A percentile compares a stretch with the other conserved stretches of the same genome.
Evolutionary conservation across 2,329 filamentous ascomycete species (phyloP).

Genomic region (Cladosporium sp.): DNA sequence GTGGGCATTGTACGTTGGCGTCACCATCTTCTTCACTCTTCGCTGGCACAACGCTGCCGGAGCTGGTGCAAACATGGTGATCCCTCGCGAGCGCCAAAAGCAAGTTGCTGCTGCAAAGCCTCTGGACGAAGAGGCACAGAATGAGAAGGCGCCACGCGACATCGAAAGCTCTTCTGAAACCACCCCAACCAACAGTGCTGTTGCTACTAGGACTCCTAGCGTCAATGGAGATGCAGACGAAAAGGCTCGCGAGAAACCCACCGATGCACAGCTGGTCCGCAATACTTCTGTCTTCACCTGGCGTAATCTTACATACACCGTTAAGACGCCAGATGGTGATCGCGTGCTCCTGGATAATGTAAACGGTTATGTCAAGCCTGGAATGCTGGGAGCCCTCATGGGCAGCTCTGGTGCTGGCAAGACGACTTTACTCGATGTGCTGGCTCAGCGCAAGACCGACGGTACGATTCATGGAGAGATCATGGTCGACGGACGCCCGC

Average conservation of each 20-base stretch:
- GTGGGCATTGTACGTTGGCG: slow-evolving; percentile 54
- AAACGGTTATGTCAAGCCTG: slow-evolving; percentile 70
- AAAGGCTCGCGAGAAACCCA: background rate
- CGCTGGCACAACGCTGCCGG: slow-evolving; percentile 48
- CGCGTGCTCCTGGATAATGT: slow-evolving; percentile 54
- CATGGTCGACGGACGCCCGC: slow-evolving; percentile 39
- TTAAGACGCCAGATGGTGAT: slow-evolving; percentile 46
- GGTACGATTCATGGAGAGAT: slow-evolving; percentile 43
- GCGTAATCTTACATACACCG: slow-evolving; percentile 77
- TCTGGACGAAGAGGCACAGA: slow-evolving; percentile 46
- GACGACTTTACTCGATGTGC: slow-evolving; percentile 35
- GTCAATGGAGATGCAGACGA: slow-evolving; percentile 1
- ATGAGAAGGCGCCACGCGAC: slow-evolving; percentile 11
- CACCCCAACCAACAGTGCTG: slow-evolving; percentile 2
- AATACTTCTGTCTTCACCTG: slow-evolving; percentile 58
- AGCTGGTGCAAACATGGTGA: slow-evolving; percentile 42
- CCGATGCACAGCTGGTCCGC: slow-evolving; percentile 12
- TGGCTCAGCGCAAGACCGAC: slow-evolving; percentile 42
- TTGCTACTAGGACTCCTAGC: slow-evolving; percentile 8
- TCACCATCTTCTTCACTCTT: slow-evolving; percentile 56
- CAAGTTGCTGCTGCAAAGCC: slow-evolving; percentile 33
- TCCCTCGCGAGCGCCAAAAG: slow-evolving; percentile 57
- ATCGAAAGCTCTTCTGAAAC: slow-evolving; percentile 6
- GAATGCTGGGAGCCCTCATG: slow-evolving; percentile 74
- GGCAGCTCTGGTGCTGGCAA: slow-evolving; percentile 62